Conservation (phyloP, 2,329 filamentous ascomycete species). For the Phyllosticta paracitricarpa region DNA sequence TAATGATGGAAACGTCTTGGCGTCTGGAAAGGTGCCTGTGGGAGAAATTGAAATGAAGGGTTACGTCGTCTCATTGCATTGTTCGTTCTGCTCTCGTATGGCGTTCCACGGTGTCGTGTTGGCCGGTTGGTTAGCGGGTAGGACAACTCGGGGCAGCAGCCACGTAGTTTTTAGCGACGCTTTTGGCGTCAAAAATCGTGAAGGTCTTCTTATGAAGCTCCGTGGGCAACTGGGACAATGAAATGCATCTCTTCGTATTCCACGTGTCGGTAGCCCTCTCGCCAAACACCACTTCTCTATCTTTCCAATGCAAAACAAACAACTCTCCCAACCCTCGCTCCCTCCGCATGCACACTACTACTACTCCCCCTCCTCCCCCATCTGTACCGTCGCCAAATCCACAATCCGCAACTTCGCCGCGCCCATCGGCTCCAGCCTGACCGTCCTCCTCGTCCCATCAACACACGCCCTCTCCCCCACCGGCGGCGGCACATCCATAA, state of each 20-base stretch:
- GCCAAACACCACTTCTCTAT: too few species aligned
- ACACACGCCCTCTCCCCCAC: slow-evolving; percentile 18
- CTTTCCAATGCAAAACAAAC: too few species aligned
- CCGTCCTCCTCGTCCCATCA: slow-evolving; percentile 13
- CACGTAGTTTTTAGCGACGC: background rate
- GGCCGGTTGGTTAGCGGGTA: background rate
- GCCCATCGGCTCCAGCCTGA: slow-evolving; percentile 27
- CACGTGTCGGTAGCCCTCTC: too few species aligned
- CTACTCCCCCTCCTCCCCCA: background rate
- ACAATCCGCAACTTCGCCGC: slow-evolving; percentile 28
- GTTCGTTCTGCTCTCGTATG: background rate
- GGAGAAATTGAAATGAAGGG: background rate
- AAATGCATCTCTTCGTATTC: too few species aligned
- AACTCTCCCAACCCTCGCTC: too few species aligned
- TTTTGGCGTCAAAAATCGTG: background rate
- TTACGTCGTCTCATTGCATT: background rate
- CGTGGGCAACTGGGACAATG: too few species aligned
- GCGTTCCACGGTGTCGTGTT: background rate
- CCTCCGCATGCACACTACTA: slow-evolving; percentile 1
- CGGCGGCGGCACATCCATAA: slow-evolving; percentile 22
- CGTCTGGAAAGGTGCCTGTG: background rate
- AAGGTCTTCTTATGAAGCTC: too few species aligned
- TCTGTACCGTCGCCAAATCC: slow-evolving; percentile 20
- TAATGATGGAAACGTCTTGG: background rate
- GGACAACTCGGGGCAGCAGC: background rate